Evolutionary conservation across 305 asterid genomes (phyloP).

Genomic region (Salvia sclarea): DNA sequence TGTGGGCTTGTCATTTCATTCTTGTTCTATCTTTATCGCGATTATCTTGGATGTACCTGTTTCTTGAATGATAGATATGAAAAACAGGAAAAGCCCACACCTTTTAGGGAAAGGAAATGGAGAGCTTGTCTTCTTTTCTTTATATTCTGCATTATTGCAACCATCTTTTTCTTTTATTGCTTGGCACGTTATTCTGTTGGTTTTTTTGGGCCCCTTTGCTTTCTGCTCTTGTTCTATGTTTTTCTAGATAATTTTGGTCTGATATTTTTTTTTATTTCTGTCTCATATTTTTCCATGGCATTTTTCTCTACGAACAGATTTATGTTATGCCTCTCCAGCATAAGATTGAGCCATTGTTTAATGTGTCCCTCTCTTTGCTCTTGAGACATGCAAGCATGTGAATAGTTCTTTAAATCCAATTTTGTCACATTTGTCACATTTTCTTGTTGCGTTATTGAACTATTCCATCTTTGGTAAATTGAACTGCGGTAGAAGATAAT

Average conservation of each 20-base stretch:
- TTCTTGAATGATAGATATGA: not conserved
- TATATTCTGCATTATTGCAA: constrained; percentile 26
- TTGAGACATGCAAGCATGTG: not conserved
- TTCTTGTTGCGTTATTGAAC: no score
- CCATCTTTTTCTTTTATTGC: constrained; percentile 3
- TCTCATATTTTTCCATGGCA: not conserved
- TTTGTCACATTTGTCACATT: no score
- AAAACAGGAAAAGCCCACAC: constrained; percentile 14
- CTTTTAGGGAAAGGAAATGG: constrained; percentile 8
- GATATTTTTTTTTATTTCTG: no score
- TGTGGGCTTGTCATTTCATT: not conserved
- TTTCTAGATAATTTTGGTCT: not conserved
- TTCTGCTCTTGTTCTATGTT: not conserved
- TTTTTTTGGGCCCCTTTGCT: not conserved
- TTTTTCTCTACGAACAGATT: not conserved
- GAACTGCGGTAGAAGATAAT: no score
- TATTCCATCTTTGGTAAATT: not conserved
- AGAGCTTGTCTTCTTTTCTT: constrained; percentile 20
- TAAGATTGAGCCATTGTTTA: constrained; percentile 5
- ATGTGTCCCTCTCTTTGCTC: not conserved
- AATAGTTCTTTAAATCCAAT: no score
- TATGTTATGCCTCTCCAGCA: not conserved
- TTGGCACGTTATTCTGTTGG: constrained; percentile 12
- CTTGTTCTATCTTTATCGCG: not conserved
- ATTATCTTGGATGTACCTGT: not conserved